Evolutionary conservation across 139 green algal genomes (phyloP), one percentile per base, ranked within the genome.

Genomic region (Nannochloris sp.): DNA sequence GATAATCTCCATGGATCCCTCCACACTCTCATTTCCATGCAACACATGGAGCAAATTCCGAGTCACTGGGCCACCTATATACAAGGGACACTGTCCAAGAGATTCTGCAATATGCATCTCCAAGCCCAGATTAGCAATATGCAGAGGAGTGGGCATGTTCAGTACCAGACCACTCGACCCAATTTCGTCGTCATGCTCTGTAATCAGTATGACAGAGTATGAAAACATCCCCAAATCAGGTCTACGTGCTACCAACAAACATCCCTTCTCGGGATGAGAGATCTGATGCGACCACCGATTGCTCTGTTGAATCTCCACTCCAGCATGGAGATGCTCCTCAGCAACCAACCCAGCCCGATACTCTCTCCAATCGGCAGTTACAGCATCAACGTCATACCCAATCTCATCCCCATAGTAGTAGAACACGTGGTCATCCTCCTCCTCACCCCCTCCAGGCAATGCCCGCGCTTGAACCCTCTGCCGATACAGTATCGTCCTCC

Each of bases 1-100:
- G 4, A 79, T 33, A 36, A 79, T 64, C 25, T 76, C 61, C 8
- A 70, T 50, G 0, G 69, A 43, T 2, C 63, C 62, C n/a, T 68
- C 63, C 6, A 76, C 69, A 26, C 61, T 55, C 1, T 37, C 26
- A 53, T 51, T 36, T 11, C 68, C 69, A 30, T 79, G 72, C 46
- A 79, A 46, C 16, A 79, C 45, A 48, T 79, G 72, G 48, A 79
- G 68, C 20, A 61, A 50, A 45, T 73, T 69, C 31, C 53, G 63
- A 29, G 56, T 55, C 16, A 79, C 26, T 3, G 62, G 70, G 31
- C 72, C 72, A 20, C 72, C 72, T 17, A 73, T 55, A 67, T 62
- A 79, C 6, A 79, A 56, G 25, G 56, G 62, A 33, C 49, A 55
- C 5, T 53, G 26, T 13, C 70, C 65, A 60, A 79, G 73, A 14